phyloP scores from a whole-genome alignment of 2,329 filamentous ascomycete species.

The Graphilbum fragrans region DNA sequence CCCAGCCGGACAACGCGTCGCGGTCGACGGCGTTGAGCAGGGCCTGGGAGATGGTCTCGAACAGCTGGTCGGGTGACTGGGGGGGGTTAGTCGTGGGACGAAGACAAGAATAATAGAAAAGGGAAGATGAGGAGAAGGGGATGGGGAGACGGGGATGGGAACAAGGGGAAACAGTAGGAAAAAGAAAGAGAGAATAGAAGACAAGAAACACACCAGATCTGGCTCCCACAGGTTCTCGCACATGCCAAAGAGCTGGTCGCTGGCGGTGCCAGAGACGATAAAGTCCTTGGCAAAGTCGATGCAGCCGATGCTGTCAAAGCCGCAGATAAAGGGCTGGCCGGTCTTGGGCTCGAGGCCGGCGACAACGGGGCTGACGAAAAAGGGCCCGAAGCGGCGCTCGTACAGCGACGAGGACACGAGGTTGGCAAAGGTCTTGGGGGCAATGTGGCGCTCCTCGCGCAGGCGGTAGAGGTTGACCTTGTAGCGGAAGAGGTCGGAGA shows the following conservation, averaged over 20 bases:
- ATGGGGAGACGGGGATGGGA: background rate
- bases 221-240: conserved; percentile 98
- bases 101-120: background rate
- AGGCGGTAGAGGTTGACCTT: conserved; percentile 99
- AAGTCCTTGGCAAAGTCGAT: conserved; percentile 99
- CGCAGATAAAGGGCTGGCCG: conserved; percentile 93
- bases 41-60: conserved; percentile 95
- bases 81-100: background rate
- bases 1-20: conserved; percentile 95
- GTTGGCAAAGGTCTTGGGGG: conserved; percentile 90
- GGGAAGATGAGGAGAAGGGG: background rate
- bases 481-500: conserved; percentile 96
- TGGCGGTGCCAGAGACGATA: conserved; percentile 91
- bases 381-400: conserved; percentile 91
- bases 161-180: background rate
- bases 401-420: conserved; percentile 85
- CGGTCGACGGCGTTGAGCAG: conserved; percentile 92
- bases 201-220: conserved; percentile 58
- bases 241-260: conserved; percentile 96
- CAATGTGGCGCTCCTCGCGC: conserved; percentile 93
- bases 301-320: conserved; percentile 97
- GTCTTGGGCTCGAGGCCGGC: conserved; percentile 92
- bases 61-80: conserved; percentile 82
- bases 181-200: background rate
- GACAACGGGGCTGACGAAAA: conserved; percentile 90